A percentile compares a stretch with the other conserved stretches of the same genome.
Evolutionary conservation across 1,139 yeast species (phyloP).

Genomic region (Diutina siamensis): DNA sequence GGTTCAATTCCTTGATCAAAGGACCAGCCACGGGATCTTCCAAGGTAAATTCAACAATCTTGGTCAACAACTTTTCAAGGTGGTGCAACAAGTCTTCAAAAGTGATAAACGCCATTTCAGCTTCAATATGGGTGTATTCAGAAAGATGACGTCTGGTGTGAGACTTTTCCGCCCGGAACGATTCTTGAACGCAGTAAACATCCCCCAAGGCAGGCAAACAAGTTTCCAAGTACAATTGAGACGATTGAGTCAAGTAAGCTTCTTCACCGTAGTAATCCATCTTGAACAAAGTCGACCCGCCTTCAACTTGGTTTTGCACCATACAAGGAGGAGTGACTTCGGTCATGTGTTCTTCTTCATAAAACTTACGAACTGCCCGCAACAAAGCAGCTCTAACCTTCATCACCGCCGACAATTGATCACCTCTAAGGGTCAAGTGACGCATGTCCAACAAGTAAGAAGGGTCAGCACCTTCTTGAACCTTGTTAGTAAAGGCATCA

Average conservation of each 20-base stretch:
- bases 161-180: constrained; percentile 98
- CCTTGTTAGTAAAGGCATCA: constrained; percentile 87
- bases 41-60: constrained; percentile 60
- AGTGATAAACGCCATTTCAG: constrained; percentile 76
- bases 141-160: constrained; percentile 97
- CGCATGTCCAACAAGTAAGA: constrained; percentile 87
- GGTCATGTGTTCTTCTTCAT: constrained; percentile 57
- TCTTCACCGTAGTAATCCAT: constrained; percentile 95
- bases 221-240: constrained; percentile 94
- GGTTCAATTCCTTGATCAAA: constrained; percentile 82
- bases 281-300: constrained; percentile 92
- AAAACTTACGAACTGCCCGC: constrained; percentile 65
- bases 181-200: constrained; percentile 94
- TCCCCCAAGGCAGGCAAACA: constrained; percentile 94
- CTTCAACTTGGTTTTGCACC: constrained; percentile 99
- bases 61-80: constrained; percentile 68
- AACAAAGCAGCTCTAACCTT: constrained; percentile 82
- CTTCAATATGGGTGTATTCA: constrained; percentile 95
- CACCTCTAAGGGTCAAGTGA: constrained; percentile 92
- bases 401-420: constrained; percentile 87
- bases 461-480: constrained; percentile 91
- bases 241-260: constrained; percentile 92
- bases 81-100: constrained; percentile 82
- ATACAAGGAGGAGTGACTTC: constrained; percentile 99
- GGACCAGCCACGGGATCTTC: constrained; percentile 92